Conservation (phyloP, 495 filamentous ascomycete genomes). For the Penicillium coprophilum region DNA sequence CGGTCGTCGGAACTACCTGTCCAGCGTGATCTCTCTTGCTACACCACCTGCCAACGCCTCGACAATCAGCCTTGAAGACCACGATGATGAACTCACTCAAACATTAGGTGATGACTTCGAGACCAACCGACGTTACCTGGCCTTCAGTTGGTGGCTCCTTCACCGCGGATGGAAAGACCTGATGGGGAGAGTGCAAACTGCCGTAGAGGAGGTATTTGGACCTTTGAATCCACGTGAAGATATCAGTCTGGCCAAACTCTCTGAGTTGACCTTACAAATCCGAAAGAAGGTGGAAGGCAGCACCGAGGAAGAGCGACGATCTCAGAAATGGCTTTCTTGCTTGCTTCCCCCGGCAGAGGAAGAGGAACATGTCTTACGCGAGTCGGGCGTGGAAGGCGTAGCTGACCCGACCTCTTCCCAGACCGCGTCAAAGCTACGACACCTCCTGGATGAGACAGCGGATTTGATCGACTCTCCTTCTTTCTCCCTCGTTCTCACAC, state of each 20-base stretch:
- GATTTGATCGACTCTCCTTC: constrained; percentile 93
- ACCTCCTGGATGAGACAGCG: constrained; percentile 92
- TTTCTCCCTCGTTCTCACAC: constrained; percentile 78
- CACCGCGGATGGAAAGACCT: constrained; percentile 85
- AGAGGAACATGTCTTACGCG: constrained; percentile 76
- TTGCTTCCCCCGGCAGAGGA: constrained; percentile 75
- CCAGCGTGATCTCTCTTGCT: constrained; percentile 86
- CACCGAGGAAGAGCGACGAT: constrained; percentile 61
- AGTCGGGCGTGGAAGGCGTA: constrained; percentile 72
- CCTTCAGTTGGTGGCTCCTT: constrained; percentile 97
- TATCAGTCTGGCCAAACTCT: constrained; percentile 73
- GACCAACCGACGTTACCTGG: constrained; percentile 89
- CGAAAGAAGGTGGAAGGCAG: constrained; percentile 81
- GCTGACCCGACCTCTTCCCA: constrained; percentile 42
- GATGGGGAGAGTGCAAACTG: constrained; percentile 71
- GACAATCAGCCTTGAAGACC: constrained; percentile 82
- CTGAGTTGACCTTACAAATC: constrained; percentile 72
- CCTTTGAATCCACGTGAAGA: constrained; percentile 84
- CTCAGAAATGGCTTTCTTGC: constrained; percentile 74
- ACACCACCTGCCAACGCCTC: constrained; percentile 57
- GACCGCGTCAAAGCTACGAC: constrained; percentile 62
- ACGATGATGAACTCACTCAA: constrained; percentile 77
- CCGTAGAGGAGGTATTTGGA: constrained; percentile 85
- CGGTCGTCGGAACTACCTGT: constrained; percentile 90
- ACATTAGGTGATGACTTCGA: constrained; percentile 89